phyloP scores from a whole-genome alignment of 1,284 basidiomycete genomes.

The Ustilago bromivora region DNA sequence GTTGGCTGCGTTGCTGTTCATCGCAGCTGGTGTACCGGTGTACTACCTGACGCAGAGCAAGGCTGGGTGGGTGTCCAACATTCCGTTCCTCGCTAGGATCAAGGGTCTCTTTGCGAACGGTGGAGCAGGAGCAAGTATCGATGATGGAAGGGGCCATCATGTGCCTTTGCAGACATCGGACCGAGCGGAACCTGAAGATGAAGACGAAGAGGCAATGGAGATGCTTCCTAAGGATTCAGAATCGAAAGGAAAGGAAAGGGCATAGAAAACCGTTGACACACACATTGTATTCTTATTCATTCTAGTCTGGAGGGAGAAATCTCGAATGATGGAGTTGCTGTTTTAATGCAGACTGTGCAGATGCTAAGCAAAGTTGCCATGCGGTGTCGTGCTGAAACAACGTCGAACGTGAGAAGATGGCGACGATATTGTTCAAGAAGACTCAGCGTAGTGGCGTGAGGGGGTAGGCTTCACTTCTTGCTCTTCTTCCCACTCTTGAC shows the following conservation, averaged over 20 bases:
- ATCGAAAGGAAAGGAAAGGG: background rate
- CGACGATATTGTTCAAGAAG: background rate
- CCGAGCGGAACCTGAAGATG: constrained; percentile 14
- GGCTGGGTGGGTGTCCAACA: constrained; percentile 11
- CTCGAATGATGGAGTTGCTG: background rate
- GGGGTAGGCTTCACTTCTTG: constrained; percentile 20
- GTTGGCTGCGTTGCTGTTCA: constrained; percentile 59
- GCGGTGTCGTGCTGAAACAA: background rate
- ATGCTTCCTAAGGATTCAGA: constrained; percentile 47
- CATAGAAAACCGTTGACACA: background rate
- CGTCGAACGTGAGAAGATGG: background rate
- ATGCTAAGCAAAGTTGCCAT: background rate
- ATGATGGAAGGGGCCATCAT: constrained; percentile 37
- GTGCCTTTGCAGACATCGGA: constrained; percentile 29
- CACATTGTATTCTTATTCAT: constrained; percentile 6
- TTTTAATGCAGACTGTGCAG: background rate
- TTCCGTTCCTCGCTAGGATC: constrained; percentile 7
- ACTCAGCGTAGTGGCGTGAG: background rate
- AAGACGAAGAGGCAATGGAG: constrained; percentile 54
- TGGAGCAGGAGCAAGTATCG: background rate
- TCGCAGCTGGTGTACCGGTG: constrained; percentile 59
- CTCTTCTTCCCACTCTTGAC: constrained; percentile 36
- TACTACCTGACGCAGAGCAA: constrained; percentile 60
- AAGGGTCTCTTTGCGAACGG: constrained; percentile 14
- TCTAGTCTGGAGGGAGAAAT: background rate